These are phyloP conservation scores for Dipteronia dyeriana DNA, from an alignment of 345 rosid genomes.

Conservation along the genomic window DNA sequence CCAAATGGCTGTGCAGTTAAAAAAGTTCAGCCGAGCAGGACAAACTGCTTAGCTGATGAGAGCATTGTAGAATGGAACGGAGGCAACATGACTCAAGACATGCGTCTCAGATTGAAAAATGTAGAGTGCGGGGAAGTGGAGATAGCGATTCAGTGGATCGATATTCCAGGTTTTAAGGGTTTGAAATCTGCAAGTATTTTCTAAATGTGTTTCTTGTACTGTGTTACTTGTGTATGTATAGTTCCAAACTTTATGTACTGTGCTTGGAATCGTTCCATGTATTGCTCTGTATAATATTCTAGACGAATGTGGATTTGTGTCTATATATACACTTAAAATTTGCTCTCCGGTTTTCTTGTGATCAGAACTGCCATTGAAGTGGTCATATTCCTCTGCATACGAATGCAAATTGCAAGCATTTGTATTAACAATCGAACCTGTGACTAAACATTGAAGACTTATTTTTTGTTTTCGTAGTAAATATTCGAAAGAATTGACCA, in stretches of 20 bases:
- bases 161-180: conserved; percentile 38
- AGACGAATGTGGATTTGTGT: not conserved
- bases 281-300: not conserved
- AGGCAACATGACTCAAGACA: conserved; percentile 56
- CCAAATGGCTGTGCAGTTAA: conserved; percentile 57
- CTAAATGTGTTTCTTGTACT: not conserved
- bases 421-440: too few relatives aligned
- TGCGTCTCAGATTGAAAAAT: conserved; percentile 55
- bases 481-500: not conserved
- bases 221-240: not conserved
- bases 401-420: not conserved
- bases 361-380: too few relatives aligned
- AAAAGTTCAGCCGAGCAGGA: conserved; percentile 42
- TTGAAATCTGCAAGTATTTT: conserved; percentile 7
- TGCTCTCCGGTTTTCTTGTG: not conserved
- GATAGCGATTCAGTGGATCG: conserved; percentile 70
- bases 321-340: too few relatives aligned
- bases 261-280: not conserved
- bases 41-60: conserved; percentile 59
- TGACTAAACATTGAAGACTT: too few relatives aligned
- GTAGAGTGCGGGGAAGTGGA: conserved; percentile 67
- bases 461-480: not conserved
- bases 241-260: not conserved
- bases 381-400: too few relatives aligned
- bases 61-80: conserved; percentile 46